These are phyloP conservation scores for Myxozyma vanderwaltii DNA, from an alignment of 805 yeast species.

Conservation along the genomic window DNA sequence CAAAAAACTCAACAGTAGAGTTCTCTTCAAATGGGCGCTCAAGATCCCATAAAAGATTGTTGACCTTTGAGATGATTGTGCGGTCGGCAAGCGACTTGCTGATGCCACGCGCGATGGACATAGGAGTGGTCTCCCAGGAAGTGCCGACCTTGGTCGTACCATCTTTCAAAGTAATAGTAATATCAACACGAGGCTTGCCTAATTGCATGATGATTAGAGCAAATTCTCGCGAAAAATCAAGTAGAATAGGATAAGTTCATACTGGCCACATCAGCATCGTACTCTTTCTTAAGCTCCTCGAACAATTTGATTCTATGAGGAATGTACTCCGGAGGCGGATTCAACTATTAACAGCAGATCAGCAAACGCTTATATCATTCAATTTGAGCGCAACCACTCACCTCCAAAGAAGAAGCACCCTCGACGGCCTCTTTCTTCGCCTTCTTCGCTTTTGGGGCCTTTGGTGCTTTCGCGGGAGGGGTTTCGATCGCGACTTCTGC, in stretches of 20 bases:
- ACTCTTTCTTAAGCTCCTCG: constrained; percentile 74
- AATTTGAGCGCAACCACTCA: neutral
- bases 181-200: constrained; percentile 52
- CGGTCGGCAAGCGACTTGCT: constrained; percentile 87
- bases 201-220: neutral
- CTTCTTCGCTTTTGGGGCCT: constrained; percentile 39
- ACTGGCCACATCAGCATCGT: constrained; percentile 69
- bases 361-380: neutral
- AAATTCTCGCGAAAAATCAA: neutral
- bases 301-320: constrained; percentile 77
- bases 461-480: constrained; percentile 25
- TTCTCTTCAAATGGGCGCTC: constrained; percentile 88
- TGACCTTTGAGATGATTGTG: constrained; percentile 86
- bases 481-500: constrained; percentile 47
- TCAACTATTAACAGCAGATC: constrained; percentile 43
- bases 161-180: constrained; percentile 82
- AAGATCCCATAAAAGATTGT: constrained; percentile 92
- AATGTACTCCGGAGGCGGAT: constrained; percentile 83
- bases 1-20: constrained; percentile 71
- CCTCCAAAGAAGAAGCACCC: constrained; percentile 31
- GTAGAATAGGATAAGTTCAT: constrained; percentile 44
- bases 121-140: constrained; percentile 88
- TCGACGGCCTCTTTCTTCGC: constrained; percentile 37
- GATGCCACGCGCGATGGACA: constrained; percentile 78
- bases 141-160: constrained; percentile 77